Conservation (phyloP, 2,329 filamentous ascomycete genomes). For the Aspergillus unguis region DNA sequence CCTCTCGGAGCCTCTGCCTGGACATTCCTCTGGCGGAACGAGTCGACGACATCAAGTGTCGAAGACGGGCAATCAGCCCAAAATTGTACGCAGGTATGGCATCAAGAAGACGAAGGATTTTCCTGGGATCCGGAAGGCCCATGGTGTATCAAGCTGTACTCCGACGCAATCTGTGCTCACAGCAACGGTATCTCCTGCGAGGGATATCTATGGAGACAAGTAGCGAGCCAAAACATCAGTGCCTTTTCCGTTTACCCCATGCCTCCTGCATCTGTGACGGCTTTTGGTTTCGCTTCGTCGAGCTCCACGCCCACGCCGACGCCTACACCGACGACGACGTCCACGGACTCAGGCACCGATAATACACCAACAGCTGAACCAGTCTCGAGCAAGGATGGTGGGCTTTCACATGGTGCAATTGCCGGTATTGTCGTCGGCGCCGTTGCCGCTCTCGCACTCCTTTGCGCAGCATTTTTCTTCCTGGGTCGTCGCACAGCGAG, state of each 20-base stretch:
- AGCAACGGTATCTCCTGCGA: slow-evolving; percentile 11
- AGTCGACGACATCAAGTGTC: slow-evolving; percentile 6
- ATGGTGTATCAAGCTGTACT: slow-evolving; percentile 16
- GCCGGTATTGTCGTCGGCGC: slow-evolving; percentile 10
- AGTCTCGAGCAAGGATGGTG: background rate
- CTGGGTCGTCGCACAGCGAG: slow-evolving; percentile 7
- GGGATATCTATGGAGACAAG: slow-evolving; percentile 9
- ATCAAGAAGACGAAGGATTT: slow-evolving; percentile 11
- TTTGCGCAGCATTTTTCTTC: slow-evolving; percentile 7
- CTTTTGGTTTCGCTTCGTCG: slow-evolving; percentile 3
- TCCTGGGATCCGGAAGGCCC: slow-evolving; percentile 15
- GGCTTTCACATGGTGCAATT: slow-evolving; percentile 9
- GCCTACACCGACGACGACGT: background rate
- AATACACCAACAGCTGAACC: background rate
- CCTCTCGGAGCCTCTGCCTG: slow-evolving; percentile 7
- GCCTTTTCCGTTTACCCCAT: slow-evolving; percentile 16
- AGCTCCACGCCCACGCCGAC: background rate
- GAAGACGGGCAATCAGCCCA: background rate
- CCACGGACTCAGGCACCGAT: background rate
- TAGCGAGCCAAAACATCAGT: slow-evolving; percentile 8
- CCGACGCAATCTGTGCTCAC: slow-evolving; percentile 6
- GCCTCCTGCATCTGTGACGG: slow-evolving; percentile 7
- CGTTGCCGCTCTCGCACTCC: background rate
- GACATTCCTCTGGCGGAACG: slow-evolving; percentile 16
- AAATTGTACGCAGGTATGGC: slow-evolving; percentile 16